Conservation (phyloP, 2,329 filamentous ascomycete species). For the Fusarium graminum region DNA sequence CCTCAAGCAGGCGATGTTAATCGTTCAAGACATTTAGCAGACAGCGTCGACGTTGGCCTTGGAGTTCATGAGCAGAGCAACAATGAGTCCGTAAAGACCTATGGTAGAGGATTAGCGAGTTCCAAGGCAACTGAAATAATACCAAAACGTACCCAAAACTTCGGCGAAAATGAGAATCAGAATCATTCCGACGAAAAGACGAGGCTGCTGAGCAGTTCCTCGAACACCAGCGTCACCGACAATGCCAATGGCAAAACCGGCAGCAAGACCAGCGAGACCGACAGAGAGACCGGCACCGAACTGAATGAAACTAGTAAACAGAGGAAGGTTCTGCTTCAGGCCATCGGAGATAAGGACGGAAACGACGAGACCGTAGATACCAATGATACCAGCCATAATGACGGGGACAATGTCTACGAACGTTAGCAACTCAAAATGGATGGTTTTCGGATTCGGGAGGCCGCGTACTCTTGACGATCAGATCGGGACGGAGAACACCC, state of each 20-base stretch:
- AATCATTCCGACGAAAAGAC: conserved; percentile 97
- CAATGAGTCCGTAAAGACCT: conserved; percentile 99
- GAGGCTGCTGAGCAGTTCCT: conserved; percentile 85
- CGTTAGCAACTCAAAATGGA: conserved; percentile 35
- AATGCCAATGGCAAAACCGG: conserved; percentile 88
- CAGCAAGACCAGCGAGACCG: conserved; percentile 85
- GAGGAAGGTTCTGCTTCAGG: conserved; percentile 76
- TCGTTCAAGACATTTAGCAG: conserved; percentile 57
- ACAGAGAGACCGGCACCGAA: conserved; percentile 86
- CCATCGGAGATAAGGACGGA: conserved; percentile 88
- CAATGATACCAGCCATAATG: conserved; percentile 99
- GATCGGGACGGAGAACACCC: conserved; percentile 96
- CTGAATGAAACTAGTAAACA: conserved; percentile 89
- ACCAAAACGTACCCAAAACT: conserved; percentile 82
- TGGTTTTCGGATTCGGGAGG: conserved; percentile 8
- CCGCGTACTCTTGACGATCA: conserved; percentile 97
- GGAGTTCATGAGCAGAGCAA: conserved; percentile 99
- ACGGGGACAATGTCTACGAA: conserved; percentile 93
- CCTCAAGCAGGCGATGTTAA: conserved; percentile 30
- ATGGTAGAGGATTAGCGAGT: conserved; percentile 43
- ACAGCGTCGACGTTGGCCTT: conserved; percentile 76
- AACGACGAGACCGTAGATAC: conserved; percentile 95
- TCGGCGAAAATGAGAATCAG: conserved; percentile 99
- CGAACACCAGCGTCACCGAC: conserved; percentile 91
- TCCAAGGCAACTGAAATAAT: background rate